Percentiles rank a stretch among this genome's conserved stretches.
Conservation (phyloP, 257 asterid genomes). For the Nicotiana tomentosiformis region DNA sequence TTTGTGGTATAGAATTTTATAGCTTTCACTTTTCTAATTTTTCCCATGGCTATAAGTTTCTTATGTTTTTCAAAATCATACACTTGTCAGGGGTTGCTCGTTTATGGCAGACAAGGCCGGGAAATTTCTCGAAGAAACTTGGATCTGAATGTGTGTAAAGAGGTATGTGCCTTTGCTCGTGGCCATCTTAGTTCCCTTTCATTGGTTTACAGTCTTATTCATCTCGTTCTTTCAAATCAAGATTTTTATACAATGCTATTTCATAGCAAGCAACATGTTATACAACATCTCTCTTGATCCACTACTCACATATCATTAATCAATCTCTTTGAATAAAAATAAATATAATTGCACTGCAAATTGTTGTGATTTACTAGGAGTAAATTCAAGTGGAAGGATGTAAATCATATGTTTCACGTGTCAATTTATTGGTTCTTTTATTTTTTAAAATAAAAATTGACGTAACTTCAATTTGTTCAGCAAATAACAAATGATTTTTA, state of each 20-base stretch:
- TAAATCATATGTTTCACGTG: not conserved
- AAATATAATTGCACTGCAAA: not conserved
- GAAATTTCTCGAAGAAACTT: constrained; percentile 81
- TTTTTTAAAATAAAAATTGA: not conserved
- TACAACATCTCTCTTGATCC: not conserved
- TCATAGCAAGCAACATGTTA: not conserved
- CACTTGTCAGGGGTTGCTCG: constrained; percentile 82
- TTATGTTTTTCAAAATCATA: not conserved
- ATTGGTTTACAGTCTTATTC: not conserved
- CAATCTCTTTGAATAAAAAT: not conserved
- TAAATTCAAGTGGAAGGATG: not conserved
- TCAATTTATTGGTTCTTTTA: not conserved
- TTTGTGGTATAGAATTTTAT: not conserved
- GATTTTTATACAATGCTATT: not conserved
- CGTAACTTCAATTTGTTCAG: too few relatives aligned
- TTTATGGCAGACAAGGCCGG: constrained; percentile 88
- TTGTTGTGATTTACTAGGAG: not conserved
- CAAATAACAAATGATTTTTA: too few relatives aligned
- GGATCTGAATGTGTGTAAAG: constrained; percentile 67
- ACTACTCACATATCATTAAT: not conserved
- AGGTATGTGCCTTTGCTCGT: constrained; percentile 38
- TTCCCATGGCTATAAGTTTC: not conserved
- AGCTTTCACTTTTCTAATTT: not conserved
- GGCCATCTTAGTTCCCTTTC: not conserved
- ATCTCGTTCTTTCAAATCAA: not conserved